Evolutionary conservation across 352 stramenopile species (phyloP), one percentile per base, ranked within the genome.

Genomic region (Phytophthora ramorum): DNA sequence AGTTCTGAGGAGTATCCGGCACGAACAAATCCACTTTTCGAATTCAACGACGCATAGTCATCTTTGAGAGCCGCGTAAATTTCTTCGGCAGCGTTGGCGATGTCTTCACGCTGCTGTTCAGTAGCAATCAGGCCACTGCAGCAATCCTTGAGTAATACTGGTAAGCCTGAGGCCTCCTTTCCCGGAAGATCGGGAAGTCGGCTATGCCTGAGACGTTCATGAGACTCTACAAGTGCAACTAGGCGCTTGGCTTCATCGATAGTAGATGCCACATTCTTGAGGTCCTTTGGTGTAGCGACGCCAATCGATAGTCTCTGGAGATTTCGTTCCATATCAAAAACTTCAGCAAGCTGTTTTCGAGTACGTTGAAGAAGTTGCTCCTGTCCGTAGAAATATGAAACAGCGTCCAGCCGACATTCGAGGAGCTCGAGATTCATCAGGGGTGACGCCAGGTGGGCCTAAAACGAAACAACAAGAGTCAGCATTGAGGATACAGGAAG

Each of bases 261-360:
- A 0, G 81, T 89, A 30, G 71, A 63, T 10, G 81, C 80, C 26
- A 92, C 79, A 54, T 86, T 89, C 37, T 89, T 86, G 0, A 93
- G 63, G 58, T 93, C 81, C 45, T 89, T 92, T 2, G 85, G 85
- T 1, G 83, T 92, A 10, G 79, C 85, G 0, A 75, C 67, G 8
- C 79, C 66, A 26, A 87, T 76, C 3, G 80, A 84, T n/a, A 92
- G 57, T 6, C 85, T 80, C 62, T 90, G 83, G 4, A 93, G 58
- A 35, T 83, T 92, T 4, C 85, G 68, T 45, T 93, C 85, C 66
- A 93, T 79, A 63, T 93, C 85, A 44, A 83, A 89, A 0, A 91
- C 70, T 12, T 91, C 70, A 13, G 45, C 50, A 14, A 91, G 69
- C 32, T 87, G 76, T 44, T 89, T 90, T 1, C 80, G 76, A 0